Conservation (phyloP, 2,329 filamentous ascomycete species). For the Ophiostoma ulmi region DNA sequence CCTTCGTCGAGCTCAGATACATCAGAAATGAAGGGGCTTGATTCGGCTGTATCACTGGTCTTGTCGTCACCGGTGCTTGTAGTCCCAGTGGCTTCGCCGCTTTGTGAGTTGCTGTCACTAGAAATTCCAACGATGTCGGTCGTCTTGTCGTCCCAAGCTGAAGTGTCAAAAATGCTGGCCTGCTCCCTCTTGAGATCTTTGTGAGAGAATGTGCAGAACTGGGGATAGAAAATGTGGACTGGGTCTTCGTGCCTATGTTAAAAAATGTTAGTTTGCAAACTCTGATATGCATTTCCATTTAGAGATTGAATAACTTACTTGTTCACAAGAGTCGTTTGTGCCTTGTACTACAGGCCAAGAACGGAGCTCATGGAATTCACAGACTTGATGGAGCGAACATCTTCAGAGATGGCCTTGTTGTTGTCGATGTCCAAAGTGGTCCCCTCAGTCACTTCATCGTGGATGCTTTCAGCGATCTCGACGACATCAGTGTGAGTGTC, state of each 20-base stretch:
- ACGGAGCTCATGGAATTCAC: neutral
- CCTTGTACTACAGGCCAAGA: neutral
- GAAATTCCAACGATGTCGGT: neutral
- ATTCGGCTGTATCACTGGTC: neutral
- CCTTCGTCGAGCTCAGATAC: neutral
- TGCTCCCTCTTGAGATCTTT: neutral
- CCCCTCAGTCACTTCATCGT: neutral
- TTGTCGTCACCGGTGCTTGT: neutral
- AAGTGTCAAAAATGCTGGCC: neutral
- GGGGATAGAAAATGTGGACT: neutral
- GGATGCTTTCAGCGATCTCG: neutral
- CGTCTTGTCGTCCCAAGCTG: too few relatives aligned
- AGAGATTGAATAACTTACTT: neutral
- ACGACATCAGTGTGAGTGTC: neutral
- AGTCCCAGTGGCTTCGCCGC: neutral
- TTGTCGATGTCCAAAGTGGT: neutral
- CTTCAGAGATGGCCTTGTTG: neutral
- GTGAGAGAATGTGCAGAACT: neutral
- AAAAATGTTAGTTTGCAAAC: neutral
- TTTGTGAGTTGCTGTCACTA: neutral
- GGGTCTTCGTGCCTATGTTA: neutral
- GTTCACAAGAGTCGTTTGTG: neutral
- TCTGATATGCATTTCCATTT: neutral
- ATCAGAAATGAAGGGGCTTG: neutral
- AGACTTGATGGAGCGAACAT: neutral